Evolutionary conservation across 768 basidiomycete genomes (phyloP), one percentile per base, ranked within the genome.

Genomic region (Tricholoma furcatifolium): DNA sequence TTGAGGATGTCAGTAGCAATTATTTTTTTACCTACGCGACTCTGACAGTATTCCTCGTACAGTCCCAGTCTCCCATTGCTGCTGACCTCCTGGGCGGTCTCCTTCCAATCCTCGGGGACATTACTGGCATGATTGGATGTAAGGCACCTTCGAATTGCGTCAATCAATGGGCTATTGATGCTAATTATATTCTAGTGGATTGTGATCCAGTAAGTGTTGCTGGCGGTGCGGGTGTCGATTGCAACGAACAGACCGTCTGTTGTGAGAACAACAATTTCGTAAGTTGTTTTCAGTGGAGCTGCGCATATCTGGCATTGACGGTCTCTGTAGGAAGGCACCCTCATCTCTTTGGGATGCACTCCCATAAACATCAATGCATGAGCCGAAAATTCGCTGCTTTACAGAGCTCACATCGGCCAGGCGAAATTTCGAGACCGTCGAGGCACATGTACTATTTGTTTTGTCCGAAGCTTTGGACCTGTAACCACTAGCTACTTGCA

Each of bases 321-420:
- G 3, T 8, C n/a, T 36, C 12, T 24, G 7, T 11, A 23, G 18
- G 17, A 51, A 42, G 34, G 43, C 40, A 42, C 41, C 15, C 2
- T 51, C 21, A 35, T 42, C 17, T n/a, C 41, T 9, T 18, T 51
- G 20, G 50, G 50, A 41, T 51, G 50, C 42, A 51, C 38, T 38
- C 50, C 50, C 41, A 43, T 51, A 31, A 51, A 51, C 31, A 21
- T 44, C 42, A 51, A 51, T 42, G 39, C 42, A 20, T 50, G 39
- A 49, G 47, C 30, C 18, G 8, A 11, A 14, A 31, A 14, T 31
- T 15, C 4, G 4, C 18, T 15, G 14, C 36, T 14, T 14, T 18
- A 11, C 11, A 11, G 36, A 38, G 3, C 18, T 38, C 4, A 11
- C 18, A 11, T 11, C 4, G 36, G 36, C 15, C 18, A 38, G 14